Conservation (phyloP, 2,329 filamentous ascomycete genomes). For the Xylaria sp. region DNA sequence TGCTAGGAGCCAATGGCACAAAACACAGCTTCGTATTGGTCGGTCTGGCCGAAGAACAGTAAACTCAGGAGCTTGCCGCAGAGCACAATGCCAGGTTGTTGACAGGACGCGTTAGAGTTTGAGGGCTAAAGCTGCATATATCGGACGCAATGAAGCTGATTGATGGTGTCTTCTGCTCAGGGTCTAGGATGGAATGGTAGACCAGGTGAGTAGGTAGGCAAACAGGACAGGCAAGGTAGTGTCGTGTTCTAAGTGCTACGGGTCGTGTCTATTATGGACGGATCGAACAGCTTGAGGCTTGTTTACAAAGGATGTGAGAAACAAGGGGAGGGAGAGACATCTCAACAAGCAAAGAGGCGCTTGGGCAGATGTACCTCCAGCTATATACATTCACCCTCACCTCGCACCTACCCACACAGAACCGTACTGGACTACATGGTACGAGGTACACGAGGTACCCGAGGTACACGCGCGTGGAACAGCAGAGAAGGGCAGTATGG, state of each 20-base stretch:
- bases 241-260: not conserved
- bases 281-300: not conserved
- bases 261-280: not conserved
- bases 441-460: not conserved
- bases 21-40: not conserved
- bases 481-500: slow-evolving; percentile 16
- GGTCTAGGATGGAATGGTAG: not conserved
- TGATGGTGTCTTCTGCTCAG: not conserved
- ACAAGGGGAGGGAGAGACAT: slow-evolving; percentile 11
- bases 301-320: slow-evolving; percentile 26
- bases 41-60: not conserved
- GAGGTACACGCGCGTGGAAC: slow-evolving; percentile 7
- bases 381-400: slow-evolving; percentile 34
- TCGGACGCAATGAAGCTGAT: not conserved
- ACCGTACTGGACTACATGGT: not conserved
- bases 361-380: slow-evolving; percentile 1
- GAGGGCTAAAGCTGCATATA: slow-evolving; percentile 2
- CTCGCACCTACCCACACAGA: not conserved
- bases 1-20: slow-evolving; percentile 1
- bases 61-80: not conserved
- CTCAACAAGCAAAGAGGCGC: slow-evolving; percentile 24
- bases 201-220: not conserved
- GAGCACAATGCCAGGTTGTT: not conserved
- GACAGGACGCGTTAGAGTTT: not conserved
- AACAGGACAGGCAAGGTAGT: not conserved